phyloP scores from a whole-genome alignment of 352 stramenopile genomes.

The Blastocystis sp. region DNA sequence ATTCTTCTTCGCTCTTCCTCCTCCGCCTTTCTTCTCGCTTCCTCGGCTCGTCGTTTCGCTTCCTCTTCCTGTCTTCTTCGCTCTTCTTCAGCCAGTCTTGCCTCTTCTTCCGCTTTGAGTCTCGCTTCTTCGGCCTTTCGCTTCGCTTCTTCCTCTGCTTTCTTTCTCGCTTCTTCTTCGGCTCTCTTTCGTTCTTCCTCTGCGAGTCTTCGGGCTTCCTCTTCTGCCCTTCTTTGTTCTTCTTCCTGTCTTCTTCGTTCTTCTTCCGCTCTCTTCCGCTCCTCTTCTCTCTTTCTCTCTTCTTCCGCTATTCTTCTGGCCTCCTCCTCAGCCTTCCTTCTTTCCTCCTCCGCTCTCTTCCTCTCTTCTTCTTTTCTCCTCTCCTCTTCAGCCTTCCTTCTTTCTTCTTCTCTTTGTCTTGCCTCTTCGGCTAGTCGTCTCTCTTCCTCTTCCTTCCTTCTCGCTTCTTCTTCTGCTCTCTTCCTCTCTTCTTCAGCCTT shows the following conservation, averaged over 20 bases:
- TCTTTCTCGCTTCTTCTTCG: neutral
- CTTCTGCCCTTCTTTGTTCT: neutral
- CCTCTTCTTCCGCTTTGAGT: conserved; percentile 4
- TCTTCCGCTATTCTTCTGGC: neutral
- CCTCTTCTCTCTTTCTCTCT: neutral
- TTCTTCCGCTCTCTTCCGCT: neutral
- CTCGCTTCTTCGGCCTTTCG: conserved; percentile 47
- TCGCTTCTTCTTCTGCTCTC: neutral
- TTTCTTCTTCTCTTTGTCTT: neutral
- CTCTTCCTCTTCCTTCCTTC: neutral
- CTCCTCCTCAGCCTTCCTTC: conserved; percentile 12
- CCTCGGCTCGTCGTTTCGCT: neutral
- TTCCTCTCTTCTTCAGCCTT: neutral
- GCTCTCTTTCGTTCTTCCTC: neutral
- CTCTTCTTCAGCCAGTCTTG: too few species aligned
- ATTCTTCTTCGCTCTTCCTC: neutral
- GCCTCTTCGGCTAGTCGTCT: neutral
- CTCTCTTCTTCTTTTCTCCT: neutral
- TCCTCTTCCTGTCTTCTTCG: conserved; percentile 31
- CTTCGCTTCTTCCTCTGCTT: neutral
- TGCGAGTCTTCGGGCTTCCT: neutral
- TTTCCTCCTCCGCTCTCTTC: conserved; percentile 46
- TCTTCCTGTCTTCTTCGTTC: neutral
- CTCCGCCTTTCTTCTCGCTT: neutral
- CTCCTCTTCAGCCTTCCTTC: neutral